Evolutionary conservation across 129 eudicot species (phyloP).

Genomic region (Calendula officinalis): DNA sequence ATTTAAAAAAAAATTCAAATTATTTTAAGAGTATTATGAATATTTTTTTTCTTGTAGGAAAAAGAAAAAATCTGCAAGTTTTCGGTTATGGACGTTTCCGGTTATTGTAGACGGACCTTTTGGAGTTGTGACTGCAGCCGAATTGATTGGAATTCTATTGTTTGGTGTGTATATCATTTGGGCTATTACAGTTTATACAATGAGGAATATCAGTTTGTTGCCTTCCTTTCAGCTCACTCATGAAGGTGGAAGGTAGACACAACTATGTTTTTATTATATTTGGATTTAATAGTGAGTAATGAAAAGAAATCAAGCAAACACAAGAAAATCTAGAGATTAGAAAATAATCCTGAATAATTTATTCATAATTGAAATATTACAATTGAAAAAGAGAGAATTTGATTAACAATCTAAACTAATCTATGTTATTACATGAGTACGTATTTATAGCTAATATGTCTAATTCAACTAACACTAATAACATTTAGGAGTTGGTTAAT

Average conservation of each 20-base stretch:
- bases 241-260: constrained; percentile 35
- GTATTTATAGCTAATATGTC: too few relatives aligned
- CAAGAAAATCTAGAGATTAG: too few relatives aligned
- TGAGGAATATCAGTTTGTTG: constrained; percentile 28
- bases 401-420: too few relatives aligned
- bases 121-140: constrained; percentile 94
- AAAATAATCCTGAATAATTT: too few relatives aligned
- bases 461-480: too few relatives aligned
- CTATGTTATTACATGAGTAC: too few relatives aligned
- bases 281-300: background rate
- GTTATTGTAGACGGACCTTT: constrained; percentile 80
- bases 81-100: constrained; percentile 88
- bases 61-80: constrained; percentile 46
- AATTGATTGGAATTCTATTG: constrained; percentile 63
- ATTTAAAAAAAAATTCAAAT: background rate
- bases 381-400: too few relatives aligned
- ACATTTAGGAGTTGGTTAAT: too few relatives aligned
- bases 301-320: too few relatives aligned
- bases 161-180: constrained; percentile 58
- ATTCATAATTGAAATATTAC: too few relatives aligned
- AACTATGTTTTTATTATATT: background rate
- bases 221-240: constrained; percentile 29
- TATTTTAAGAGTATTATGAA: background rate
- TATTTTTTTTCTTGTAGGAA: constrained; percentile 34
- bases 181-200: constrained; percentile 46